Base-by-base conservation (phyloP, 805 yeast genomes). In the Metschnikowia drakensbergensis region DNA sequence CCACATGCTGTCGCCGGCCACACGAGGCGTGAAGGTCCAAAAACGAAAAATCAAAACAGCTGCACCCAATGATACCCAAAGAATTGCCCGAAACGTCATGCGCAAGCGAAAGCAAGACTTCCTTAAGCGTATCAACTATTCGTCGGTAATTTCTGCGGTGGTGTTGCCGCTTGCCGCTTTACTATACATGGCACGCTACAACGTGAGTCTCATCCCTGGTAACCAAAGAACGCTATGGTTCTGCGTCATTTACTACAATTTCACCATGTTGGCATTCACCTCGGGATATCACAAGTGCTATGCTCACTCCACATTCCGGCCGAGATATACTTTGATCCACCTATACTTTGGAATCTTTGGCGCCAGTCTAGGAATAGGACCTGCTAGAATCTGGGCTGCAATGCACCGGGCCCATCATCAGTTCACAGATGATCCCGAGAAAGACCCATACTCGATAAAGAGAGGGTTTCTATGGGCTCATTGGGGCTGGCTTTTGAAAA, bases 331-430 rank as follows among this genome's bases (percentile, higher is more conserved):
- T 7, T 66, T 74, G 2, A 53, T 87, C 31, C 77, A 77, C 48
- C 50, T 75, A 32, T 58, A 74, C 28, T 76, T 84, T 49, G 78
- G 83, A n/a, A 59, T 82, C 0, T 71, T 82, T 38, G 91, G 92
- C 5, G 69, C 84, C 13, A 84, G 88, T 55, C 81, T 84, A 6
- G 96, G 90, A 2, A 70, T 88, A 46, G 96, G 96, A 4, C 77
- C 88, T 3, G 80, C 83, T 9, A 75, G 83, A 59, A 78, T 84
- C 79, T 89, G 96, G 96, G 84, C 87, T 23, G 74, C 84, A 11
- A 75, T 87, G 40, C 98, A 91, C 71, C 74, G 96, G 51, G 90
- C 94, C 3, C 97, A 91, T 69, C 97, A 91, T 67, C 80, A 92
- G 50, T 87, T 79, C 65, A 84, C 94, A 37, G 76, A 72, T 51